Percentiles rank a stretch among this genome's conserved stretches.
phyloP scores from a whole-genome alignment of 257 asterid genomes.

The Nemophila menziesii region DNA sequence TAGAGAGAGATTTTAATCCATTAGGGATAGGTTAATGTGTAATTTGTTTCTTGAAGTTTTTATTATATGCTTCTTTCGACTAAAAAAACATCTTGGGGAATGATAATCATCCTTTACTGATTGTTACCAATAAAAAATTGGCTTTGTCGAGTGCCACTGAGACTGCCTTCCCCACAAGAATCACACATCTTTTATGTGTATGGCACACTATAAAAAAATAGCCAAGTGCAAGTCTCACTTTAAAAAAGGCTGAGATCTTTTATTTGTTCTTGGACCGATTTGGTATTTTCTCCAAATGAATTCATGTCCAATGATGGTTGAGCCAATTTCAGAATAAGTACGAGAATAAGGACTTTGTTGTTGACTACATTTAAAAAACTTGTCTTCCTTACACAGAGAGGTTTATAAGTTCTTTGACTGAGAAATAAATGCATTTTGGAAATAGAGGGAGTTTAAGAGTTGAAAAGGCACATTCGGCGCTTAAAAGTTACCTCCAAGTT shows the following conservation, averaged over 20 bases:
- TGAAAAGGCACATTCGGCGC: neutral
- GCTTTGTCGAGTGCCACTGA: constrained; percentile 9
- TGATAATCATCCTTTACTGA: neutral
- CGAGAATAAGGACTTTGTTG: neutral
- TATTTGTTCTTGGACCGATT: neutral
- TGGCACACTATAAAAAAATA: constrained; percentile 13
- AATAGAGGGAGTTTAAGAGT: neutral
- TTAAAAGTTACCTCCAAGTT: neutral
- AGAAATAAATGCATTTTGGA: neutral
- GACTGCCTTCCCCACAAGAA: neutral
- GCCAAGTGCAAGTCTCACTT: constrained; percentile 2
- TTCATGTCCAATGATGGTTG: neutral
- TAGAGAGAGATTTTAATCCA: too few species aligned
- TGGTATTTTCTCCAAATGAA: neutral
- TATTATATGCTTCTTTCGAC: too few species aligned
- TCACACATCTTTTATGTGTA: constrained; percentile 5
- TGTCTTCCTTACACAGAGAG: constrained; percentile 1
- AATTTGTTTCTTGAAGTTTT: too few species aligned
- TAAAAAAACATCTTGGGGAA: neutral
- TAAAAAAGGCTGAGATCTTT: neutral
- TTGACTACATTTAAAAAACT: constrained; percentile 1
- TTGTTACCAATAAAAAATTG: constrained; percentile 8
- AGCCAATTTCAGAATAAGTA: neutral
- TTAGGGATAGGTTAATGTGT: too few species aligned
- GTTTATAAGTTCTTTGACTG: neutral